phyloP scores from a whole-genome alignment of 2,329 filamentous ascomycete species.

The Monosporascus sp. region DNA sequence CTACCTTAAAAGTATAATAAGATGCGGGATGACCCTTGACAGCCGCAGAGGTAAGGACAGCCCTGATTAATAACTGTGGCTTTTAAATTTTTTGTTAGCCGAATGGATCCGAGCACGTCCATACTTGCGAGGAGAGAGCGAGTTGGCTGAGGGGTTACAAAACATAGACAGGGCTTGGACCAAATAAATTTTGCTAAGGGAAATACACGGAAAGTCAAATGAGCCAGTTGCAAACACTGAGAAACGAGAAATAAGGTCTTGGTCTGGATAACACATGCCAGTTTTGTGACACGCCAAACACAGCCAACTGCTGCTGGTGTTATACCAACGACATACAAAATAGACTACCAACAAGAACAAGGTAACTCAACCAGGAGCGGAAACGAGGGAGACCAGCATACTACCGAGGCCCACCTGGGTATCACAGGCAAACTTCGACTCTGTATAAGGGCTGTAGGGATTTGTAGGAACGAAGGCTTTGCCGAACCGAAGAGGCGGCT shows the following conservation, averaged over 20 bases:
- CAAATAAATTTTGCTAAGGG: not conserved
- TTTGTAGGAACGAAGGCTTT: not conserved
- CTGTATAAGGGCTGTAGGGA: not conserved
- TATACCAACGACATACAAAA: not conserved
- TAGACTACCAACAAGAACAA: not conserved
- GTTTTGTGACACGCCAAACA: not conserved
- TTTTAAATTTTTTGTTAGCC: not conserved
- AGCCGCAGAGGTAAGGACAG: constrained; percentile 2
- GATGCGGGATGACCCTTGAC: constrained; percentile 11
- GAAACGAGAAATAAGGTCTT: too few relatives aligned
- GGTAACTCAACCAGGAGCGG: not conserved
- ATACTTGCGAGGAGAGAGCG: not conserved
- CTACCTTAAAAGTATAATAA: constrained; percentile 5
- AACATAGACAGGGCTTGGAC: not conserved
- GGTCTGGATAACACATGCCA: not conserved
- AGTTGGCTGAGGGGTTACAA: not conserved
- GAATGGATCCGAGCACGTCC: constrained; percentile 1
- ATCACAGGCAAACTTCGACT: not conserved
- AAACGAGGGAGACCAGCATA: not conserved
- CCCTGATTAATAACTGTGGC: constrained; percentile 2
- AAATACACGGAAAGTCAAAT: not conserved
- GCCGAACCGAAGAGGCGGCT: not conserved
- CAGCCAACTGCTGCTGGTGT: not conserved
- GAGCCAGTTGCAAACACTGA: not conserved
- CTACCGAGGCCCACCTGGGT: not conserved